Conservation (phyloP, 768 basidiomycete species). For the Mycena epipterygia region DNA sequence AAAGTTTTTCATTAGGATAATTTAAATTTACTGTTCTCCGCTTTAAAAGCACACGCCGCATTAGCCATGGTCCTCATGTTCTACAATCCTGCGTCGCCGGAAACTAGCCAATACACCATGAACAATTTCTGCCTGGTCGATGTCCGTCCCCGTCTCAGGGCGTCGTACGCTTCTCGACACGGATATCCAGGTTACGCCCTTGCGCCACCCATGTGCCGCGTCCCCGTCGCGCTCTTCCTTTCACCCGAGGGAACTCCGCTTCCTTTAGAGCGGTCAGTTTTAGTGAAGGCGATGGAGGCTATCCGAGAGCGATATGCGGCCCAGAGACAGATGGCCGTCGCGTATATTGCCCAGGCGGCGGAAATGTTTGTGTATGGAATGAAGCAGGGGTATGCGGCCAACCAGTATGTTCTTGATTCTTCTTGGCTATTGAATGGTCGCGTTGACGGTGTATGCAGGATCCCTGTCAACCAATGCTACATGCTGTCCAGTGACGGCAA, state of each 20-base stretch:
- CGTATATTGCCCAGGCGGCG: background rate
- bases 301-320: background rate
- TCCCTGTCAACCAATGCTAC: background rate
- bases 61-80: slow-evolving; percentile 17
- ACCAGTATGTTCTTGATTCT: background rate
- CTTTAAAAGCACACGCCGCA: slow-evolving; percentile 42
- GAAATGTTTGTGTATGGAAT: background rate
- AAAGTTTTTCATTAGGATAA: too few species aligned
- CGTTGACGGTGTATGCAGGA: background rate
- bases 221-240: slow-evolving; percentile 38
- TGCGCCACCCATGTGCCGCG: background rate
- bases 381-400: background rate
- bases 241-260: slow-evolving; percentile 13
- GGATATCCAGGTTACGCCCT: slow-evolving; percentile 42
- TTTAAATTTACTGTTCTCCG: too few species aligned
- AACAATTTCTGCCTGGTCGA: slow-evolving; percentile 38
- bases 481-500: background rate
- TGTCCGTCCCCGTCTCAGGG: slow-evolving; percentile 35
- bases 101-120: slow-evolving; percentile 15
- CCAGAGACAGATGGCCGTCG: background rate
- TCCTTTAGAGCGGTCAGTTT: background rate
- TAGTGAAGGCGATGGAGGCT: background rate
- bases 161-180: slow-evolving; percentile 29
- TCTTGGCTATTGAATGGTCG: too few species aligned
- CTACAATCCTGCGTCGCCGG: slow-evolving; percentile 38